A percentile compares a stretch with the other conserved stretches of the same genome.
These are phyloP conservation scores for Thinopyrum obtusiflorum DNA, from an alignment of 202 grass and related monocot genomes.

Conservation along the genomic window DNA sequence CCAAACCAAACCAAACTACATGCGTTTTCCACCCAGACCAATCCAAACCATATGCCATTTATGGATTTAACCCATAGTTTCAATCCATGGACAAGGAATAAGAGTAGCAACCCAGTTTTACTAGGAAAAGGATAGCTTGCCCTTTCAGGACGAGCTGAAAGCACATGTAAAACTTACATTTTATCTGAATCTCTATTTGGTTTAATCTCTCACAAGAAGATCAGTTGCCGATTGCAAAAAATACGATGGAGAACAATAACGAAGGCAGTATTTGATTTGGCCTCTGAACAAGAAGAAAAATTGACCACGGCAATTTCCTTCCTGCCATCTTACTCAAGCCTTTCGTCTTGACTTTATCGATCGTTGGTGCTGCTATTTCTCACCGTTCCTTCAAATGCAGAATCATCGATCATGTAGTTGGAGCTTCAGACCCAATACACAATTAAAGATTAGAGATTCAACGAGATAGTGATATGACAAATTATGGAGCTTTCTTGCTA, in stretches of 20 bases:
- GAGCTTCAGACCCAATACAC: slow-evolving; percentile 19
- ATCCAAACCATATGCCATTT: too few relatives aligned
- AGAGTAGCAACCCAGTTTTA: too few relatives aligned
- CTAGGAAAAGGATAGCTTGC: too few relatives aligned
- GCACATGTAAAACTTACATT: too few relatives aligned
- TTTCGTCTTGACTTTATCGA: neutral
- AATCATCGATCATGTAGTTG: slow-evolving; percentile 2
- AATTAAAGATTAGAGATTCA: slow-evolving; percentile 3
- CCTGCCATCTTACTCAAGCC: neutral
- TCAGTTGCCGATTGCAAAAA: too few relatives aligned
- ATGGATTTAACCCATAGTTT: too few relatives aligned
- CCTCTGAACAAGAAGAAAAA: neutral
- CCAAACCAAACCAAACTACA: too few relatives aligned
- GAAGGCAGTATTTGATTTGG: neutral
- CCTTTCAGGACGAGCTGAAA: too few relatives aligned
- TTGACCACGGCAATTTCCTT: slow-evolving; percentile 5
- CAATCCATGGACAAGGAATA: neutral
- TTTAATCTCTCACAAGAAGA: too few relatives aligned
- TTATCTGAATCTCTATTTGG: too few relatives aligned
- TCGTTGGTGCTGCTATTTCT: neutral
- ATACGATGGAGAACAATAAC: too few relatives aligned
- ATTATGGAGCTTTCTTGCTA: neutral
- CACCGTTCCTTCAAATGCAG: neutral
- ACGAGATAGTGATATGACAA: neutral
- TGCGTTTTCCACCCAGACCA: too few relatives aligned